These are phyloP conservation scores for Biancaea sappan DNA, from an alignment of 306 rosid species.

Conservation along the genomic window DNA sequence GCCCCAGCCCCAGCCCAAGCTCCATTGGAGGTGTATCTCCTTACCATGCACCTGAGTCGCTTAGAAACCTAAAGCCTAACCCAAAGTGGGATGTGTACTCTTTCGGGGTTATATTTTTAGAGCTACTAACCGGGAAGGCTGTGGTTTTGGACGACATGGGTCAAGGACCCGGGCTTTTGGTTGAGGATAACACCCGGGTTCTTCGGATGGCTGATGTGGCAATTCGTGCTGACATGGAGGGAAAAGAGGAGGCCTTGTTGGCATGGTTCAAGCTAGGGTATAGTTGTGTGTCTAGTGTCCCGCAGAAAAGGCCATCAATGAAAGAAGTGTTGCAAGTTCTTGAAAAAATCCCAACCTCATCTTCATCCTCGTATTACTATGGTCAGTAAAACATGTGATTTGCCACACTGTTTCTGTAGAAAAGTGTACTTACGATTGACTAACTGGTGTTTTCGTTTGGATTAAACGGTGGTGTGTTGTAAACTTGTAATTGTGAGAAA, in stretches of 20 bases:
- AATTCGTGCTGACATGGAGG: conserved; percentile 81
- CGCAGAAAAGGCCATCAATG: conserved; percentile 91
- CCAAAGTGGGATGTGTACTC: conserved; percentile 95
- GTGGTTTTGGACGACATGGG: conserved; percentile 76
- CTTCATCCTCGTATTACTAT: conserved; percentile 52
- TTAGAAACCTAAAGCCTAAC: conserved; percentile 77
- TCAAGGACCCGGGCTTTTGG: conserved; percentile 58
- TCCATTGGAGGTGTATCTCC: conserved; percentile 62
- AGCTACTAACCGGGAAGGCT: conserved; percentile 81
- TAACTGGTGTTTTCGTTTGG: conserved; percentile 32
- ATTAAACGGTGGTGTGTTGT: conserved; percentile 29
- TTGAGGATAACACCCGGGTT: conserved; percentile 69
- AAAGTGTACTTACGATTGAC: conserved; percentile 51
- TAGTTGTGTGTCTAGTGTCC: conserved; percentile 70
- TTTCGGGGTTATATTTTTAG: conserved; percentile 83
- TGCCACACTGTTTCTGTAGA: conserved; percentile 47
- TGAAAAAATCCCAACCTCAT: conserved; percentile 64
- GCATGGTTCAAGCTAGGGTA: conserved; percentile 79
- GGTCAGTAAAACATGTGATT: conserved; percentile 45
- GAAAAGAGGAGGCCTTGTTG: conserved; percentile 74
- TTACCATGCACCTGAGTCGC: conserved; percentile 84
- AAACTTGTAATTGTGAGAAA: conserved; percentile 36
- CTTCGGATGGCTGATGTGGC: conserved; percentile 80
- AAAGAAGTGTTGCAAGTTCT: conserved; percentile 82
- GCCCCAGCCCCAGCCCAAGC: conserved; percentile 96